Percentiles rank a stretch among this genome's conserved stretches.
These are phyloP conservation scores for Smittium mucronatum DNA, from an alignment of 371 early-diverging fungal genomes.

Conservation along the genomic window DNA sequence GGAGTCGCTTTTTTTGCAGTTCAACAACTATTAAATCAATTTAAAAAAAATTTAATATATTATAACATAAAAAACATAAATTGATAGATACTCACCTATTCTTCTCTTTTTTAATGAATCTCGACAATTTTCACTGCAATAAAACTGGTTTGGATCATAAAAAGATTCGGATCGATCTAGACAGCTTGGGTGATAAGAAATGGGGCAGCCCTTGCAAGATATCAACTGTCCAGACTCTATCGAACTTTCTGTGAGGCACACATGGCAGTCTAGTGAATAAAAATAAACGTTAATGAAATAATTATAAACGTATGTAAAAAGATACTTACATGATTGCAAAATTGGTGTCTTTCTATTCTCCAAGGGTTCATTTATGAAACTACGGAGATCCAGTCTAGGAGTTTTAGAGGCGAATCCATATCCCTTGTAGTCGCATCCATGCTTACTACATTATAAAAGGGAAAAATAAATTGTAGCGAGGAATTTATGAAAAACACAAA, in stretches of 20 bases:
- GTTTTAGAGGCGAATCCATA: conserved; percentile 82
- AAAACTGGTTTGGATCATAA: conserved; percentile 42
- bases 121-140: conserved; percentile 53
- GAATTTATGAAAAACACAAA: not conserved
- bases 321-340: conserved; percentile 52
- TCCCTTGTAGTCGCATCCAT: conserved; percentile 88
- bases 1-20: conserved; percentile 30
- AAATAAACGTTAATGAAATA: conserved; percentile 14
- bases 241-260: conserved; percentile 62
- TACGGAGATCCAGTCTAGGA: conserved; percentile 68
- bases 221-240: conserved; percentile 49
- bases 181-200: conserved; percentile 67
- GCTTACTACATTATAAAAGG: conserved; percentile 42
- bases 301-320: conserved; percentile 28
- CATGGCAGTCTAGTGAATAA: conserved; percentile 39
- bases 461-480: not conserved
- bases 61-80: not conserved
- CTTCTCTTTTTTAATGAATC: conserved; percentile 37
- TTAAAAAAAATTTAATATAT: not conserved
- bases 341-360: conserved; percentile 69
- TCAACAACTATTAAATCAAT: conserved; percentile 17
- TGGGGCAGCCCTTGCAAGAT: conserved; percentile 76
- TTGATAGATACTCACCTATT: conserved; percentile 11
- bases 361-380: conserved; percentile 56
- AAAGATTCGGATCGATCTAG: conserved; percentile 35